A percentile compares a stretch with the other conserved stretches of the same genome.
These are phyloP conservation scores for Smallanthus sonchifolius DNA, from an alignment of 129 eudicot species.

Conservation along the genomic window DNA sequence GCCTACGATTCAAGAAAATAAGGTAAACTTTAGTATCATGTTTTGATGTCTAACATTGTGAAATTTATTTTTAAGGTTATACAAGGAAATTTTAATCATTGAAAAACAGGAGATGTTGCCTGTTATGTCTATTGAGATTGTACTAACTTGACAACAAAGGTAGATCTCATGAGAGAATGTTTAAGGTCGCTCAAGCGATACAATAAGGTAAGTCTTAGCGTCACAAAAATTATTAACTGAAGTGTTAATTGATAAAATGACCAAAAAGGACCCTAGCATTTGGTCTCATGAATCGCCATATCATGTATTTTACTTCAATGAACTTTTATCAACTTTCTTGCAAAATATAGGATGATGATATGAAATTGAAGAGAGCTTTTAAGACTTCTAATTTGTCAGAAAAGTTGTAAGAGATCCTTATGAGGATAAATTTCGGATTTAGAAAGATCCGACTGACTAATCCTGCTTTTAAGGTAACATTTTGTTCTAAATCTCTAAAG, in stretches of 20 bases:
- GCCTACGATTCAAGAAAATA: slow-evolving; percentile 29
- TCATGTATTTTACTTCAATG: background rate
- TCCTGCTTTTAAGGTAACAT: slow-evolving; percentile 72
- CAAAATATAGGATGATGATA: slow-evolving; percentile 49
- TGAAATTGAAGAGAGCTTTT: slow-evolving; percentile 61
- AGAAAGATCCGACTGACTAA: slow-evolving; percentile 74
- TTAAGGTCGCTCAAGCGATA: slow-evolving; percentile 66
- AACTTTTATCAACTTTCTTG: background rate
- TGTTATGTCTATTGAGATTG: slow-evolving; percentile 30
- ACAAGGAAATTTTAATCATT: background rate
- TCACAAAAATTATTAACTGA: background rate
- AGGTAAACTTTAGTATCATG: slow-evolving; percentile 32
- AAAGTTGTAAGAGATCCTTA: slow-evolving; percentile 66
- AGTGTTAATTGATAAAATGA: background rate
- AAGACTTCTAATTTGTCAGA: slow-evolving; percentile 56
- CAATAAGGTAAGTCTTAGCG: slow-evolving; percentile 46
- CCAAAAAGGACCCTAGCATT: too few relatives aligned
- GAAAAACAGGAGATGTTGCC: slow-evolving; percentile 34
- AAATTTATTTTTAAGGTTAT: background rate
- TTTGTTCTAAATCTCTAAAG: background rate
- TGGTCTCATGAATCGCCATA: too few relatives aligned
- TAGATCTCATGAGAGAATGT: slow-evolving; percentile 67
- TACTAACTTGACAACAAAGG: slow-evolving; percentile 33
- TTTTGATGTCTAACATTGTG: slow-evolving; percentile 16
- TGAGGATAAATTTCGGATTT: slow-evolving; percentile 65